Evolutionary conservation across 768 basidiomycete species (phyloP), one percentile per base, ranked within the genome.

Genomic region (Suillus decipiens): DNA sequence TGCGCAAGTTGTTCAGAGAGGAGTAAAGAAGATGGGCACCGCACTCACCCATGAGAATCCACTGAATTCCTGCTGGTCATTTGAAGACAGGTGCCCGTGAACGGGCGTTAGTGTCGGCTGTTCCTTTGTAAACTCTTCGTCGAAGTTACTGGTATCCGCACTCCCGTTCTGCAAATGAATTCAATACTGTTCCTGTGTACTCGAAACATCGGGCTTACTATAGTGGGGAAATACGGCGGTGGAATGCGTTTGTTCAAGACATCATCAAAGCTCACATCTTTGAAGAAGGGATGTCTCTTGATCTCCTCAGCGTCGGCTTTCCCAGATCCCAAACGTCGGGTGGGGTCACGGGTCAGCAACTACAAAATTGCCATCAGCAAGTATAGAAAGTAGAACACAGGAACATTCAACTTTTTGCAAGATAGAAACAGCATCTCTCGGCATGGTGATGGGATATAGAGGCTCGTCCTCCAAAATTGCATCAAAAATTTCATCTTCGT

Each of bases 401-500:
- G 34, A 14, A 68, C 75, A 10, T 39, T 24, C 61, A 67, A 95
- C 96, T 84, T 95, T 95, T 73, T 97, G 95, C 62, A 99, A 72
- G 66, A 99, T 92, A 22, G 94, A 94, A 51, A 99, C 96, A 8
- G 95, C 95, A 70, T 99, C 96, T 60, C 94, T 84, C 9, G 96
- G 97, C 97, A 99, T 99, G 7, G 97, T 98, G 68, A 99, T 99
- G 2, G 97, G 97, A 77, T 99, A 99, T 64, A 99, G 74, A 33
- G 96, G 96, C 74, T 99, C 97, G 72, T 99, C 97, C 76, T 99
- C 97, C 37, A 99, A 78, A 69, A 99, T 99, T 45, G 97, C 97
- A 75, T 99, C 97, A 74, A 99, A 99, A 64, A 99, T 99, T 81
- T 99, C 97, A 72, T 99, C 97, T 75, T 99, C 97, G 68, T 99